Base-by-base conservation (phyloP, 441 rosid species). In the Omphalea diandra region DNA sequence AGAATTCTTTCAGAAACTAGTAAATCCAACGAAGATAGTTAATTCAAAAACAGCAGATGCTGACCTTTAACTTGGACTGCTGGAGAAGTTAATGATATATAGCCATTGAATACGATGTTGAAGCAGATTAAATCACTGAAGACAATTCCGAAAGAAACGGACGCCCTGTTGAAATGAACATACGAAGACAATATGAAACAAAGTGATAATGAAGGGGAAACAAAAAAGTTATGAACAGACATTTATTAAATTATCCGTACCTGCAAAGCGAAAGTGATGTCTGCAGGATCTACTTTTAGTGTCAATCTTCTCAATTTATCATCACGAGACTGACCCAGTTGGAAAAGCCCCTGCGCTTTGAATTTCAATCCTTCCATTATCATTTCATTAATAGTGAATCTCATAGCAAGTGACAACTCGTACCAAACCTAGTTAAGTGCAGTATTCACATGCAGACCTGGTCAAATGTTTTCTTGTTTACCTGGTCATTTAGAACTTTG, bases 71-170 rank as follows among this genome's bases (percentile, higher is more conserved):
- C 67, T 15, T 22, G 46, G 33, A 15, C 20, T 71, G n/a, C n/a
- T 5, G 15, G 65, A 12, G 29, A 60, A 10, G 40, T 14, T 10
- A 17, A 22, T 67, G 29, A 22, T 29, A 29, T 35, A 52, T 27
- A 1, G 62, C 44, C 29, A 24, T 29, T 20, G 3, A 5, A 54
- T 32, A 22, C 52, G 32, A 44, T 46, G 55, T 33, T 56, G 65
- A 50, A 52, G 36, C 33, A 41, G 24, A 52, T 11, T 7, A 44
- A 68, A 65, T 80, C 77, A 84, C 68, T 79, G 83, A 68, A 92
- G 97, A 79, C 96, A 92, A 69, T 81, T 90, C 75, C 93, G 83
- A 71, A 92, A 94, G 85, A 90, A 89, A 47, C 97, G 90, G 76
- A 89, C 77, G 58, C 94, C 94, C 96, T 91, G 94, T 73, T 49